A percentile compares a stretch with the other conserved stretches of the same genome.
These are phyloP conservation scores for Iris pallida DNA, from an alignment of 116 monocot species.

Conservation along the genomic window DNA sequence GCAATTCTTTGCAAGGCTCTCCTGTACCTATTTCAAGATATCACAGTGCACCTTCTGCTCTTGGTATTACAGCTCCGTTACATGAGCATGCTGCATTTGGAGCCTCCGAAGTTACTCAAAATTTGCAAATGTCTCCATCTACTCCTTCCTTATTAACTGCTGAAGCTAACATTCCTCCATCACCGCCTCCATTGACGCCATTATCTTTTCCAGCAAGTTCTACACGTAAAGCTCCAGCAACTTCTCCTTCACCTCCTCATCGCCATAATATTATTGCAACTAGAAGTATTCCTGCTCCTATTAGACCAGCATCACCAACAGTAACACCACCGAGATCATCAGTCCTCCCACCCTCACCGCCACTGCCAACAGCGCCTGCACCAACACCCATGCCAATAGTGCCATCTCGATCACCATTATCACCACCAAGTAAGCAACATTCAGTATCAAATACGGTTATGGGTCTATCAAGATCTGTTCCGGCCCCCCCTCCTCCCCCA, in stretches of 20 bases:
- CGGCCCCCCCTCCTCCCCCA: slow-evolving; percentile 6
- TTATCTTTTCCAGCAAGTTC: slow-evolving; percentile 8
- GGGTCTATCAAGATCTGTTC: background rate
- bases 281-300: background rate
- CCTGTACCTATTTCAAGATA: slow-evolving; percentile 39
- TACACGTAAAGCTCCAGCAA: slow-evolving; percentile 6
- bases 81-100: slow-evolving; percentile 48
- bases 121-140: slow-evolving; percentile 11
- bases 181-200: slow-evolving; percentile 4
- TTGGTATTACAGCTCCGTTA: slow-evolving; percentile 66
- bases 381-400: background rate
- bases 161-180: background rate
- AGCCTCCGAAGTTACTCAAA: slow-evolving; percentile 16
- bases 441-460: slow-evolving; percentile 2
- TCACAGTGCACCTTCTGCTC: slow-evolving; percentile 52
- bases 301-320: background rate
- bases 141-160: slow-evolving; percentile 7
- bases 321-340: background rate
- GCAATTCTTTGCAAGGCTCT: slow-evolving; percentile 32
- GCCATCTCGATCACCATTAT: slow-evolving; percentile 1
- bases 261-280: background rate
- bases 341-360: slow-evolving; percentile 2
- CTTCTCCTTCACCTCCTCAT: slow-evolving; percentile 14
- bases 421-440: slow-evolving; percentile 1
- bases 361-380: background rate